Evolutionary conservation across 108 stramenopile genomes (phyloP).

Genomic region (Bacterosira constricta): DNA sequence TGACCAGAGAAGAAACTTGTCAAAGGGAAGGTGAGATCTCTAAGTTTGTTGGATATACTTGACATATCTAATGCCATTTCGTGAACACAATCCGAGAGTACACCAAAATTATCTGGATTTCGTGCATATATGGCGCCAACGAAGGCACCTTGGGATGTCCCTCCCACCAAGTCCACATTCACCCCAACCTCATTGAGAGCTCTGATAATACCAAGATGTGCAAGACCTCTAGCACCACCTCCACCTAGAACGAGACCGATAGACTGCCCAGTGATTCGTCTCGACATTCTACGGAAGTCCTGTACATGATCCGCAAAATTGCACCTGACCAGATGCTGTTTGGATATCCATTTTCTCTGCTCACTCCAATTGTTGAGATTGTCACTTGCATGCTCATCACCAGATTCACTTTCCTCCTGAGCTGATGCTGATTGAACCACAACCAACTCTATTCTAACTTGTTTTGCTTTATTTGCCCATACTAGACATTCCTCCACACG

Average conservation of each 20-base stretch:
- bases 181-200: conserved; percentile 58
- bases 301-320: conserved; percentile 39
- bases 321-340: conserved; percentile 50
- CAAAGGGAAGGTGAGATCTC: conserved; percentile 61
- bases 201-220: conserved; percentile 58
- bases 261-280: conserved; percentile 55
- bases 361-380: conserved; percentile 61
- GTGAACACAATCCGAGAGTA: conserved; percentile 19
- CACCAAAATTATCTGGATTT: conserved; percentile 52
- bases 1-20: conserved; percentile 26
- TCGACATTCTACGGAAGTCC: conserved; percentile 54
- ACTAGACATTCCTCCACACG: conserved; percentile 42
- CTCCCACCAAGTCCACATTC: conserved; percentile 57
- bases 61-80: conserved; percentile 53
- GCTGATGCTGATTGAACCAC: conserved; percentile 28
- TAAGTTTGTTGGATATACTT: conserved; percentile 48
- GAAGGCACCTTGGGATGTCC: conserved; percentile 65
- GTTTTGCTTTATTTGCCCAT: conserved; percentile 47
- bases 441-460: conserved; percentile 54
- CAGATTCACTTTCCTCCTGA: conserved; percentile 8
- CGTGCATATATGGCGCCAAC: conserved; percentile 27
- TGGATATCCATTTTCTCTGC: conserved; percentile 47
- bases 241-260: conserved; percentile 59
- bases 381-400: conserved; percentile 41
- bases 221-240: conserved; percentile 62